A percentile compares a stretch with the other conserved stretches of the same genome.
Evolutionary conservation across 1,139 yeast species (phyloP).

Genomic region (Pneumocystis canis): DNA sequence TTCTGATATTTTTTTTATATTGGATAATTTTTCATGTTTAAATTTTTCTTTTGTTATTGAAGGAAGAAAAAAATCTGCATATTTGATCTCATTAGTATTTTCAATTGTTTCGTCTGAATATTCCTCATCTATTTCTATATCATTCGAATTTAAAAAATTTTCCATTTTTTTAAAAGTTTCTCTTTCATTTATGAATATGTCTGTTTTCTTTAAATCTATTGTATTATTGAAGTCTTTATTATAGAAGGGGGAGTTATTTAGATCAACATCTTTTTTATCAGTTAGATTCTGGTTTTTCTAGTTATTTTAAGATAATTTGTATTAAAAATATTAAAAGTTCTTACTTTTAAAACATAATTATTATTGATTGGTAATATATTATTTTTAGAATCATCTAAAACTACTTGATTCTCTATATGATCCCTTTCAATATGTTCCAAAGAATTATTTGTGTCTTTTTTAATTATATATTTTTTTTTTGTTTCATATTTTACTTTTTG

Average conservation of each 20-base stretch:
- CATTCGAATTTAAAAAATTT: conserved; percentile 14
- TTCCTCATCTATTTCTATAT: conserved; percentile 16
- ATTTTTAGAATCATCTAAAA: conserved; percentile 14
- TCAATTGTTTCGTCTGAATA: conserved; percentile 16
- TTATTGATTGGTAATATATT: conserved; percentile 17
- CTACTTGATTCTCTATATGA: conserved; percentile 20
- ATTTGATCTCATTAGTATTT: conserved; percentile 22
- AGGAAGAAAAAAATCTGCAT: conserved; percentile 30
- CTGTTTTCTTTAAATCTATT: conserved; percentile 13
- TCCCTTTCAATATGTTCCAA: conserved; percentile 15
- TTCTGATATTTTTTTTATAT: neutral
- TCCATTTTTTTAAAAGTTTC: conserved; percentile 1
- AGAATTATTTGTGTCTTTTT: conserved; percentile 8
- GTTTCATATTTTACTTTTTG: neutral
- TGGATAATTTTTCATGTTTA: conserved; percentile 9
- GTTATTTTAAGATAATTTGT: conserved; percentile 19
- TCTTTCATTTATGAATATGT: conserved; percentile 6
- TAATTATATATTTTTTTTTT: neutral
- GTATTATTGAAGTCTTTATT: conserved; percentile 12
- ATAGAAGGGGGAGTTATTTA: conserved; percentile 11
- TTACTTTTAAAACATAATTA: conserved; percentile 17
- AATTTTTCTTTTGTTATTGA: conserved; percentile 21
- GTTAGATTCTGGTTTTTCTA: conserved; percentile 19
- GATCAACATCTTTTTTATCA: conserved; percentile 1
- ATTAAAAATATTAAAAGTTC: conserved; percentile 19